Evolutionary conservation across 108 stramenopile species (phyloP).

Genomic region (Epipyxis sp.): DNA sequence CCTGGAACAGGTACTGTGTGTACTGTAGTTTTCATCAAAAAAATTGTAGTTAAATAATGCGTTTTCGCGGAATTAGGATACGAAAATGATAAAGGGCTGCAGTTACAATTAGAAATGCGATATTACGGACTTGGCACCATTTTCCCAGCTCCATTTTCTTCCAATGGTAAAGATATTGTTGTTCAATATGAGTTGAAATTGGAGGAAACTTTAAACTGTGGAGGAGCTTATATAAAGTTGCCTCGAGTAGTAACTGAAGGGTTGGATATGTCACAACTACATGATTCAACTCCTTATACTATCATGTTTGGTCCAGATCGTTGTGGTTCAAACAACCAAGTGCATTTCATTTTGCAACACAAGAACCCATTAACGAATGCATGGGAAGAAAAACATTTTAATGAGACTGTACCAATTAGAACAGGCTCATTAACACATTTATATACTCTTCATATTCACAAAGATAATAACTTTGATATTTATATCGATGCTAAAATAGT

Average conservation of each 20-base stretch:
- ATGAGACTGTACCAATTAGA: conserved; percentile 24
- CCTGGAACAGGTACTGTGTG: too few species aligned
- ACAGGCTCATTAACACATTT: conserved; percentile 8
- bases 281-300: neutral
- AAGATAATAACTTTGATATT: neutral
- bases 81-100: neutral
- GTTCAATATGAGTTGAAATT: conserved; percentile 61
- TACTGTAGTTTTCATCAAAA: too few species aligned
- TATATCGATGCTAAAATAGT: conserved; percentile 23
- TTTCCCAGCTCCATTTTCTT: neutral
- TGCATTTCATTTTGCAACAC: conserved; percentile 48
- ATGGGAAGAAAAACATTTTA: conserved; percentile 41
- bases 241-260: neutral
- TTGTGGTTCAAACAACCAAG: conserved; percentile 23
- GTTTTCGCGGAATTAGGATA: neutral
- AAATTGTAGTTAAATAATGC: too few species aligned
- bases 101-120: conserved; percentile 9
- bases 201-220: conserved; percentile 49
- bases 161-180: conserved; percentile 42
- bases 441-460: conserved; percentile 6
- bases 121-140: conserved; percentile 16
- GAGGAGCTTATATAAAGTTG: conserved; percentile 58
- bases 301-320: conserved; percentile 32
- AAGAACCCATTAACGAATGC: conserved; percentile 15
- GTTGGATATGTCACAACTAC: neutral